Percentiles rank a stretch among this genome's conserved stretches.
Evolutionary conservation across 2,329 filamentous ascomycete genomes (phyloP).

Genomic region (Phialophora chinensis): DNA sequence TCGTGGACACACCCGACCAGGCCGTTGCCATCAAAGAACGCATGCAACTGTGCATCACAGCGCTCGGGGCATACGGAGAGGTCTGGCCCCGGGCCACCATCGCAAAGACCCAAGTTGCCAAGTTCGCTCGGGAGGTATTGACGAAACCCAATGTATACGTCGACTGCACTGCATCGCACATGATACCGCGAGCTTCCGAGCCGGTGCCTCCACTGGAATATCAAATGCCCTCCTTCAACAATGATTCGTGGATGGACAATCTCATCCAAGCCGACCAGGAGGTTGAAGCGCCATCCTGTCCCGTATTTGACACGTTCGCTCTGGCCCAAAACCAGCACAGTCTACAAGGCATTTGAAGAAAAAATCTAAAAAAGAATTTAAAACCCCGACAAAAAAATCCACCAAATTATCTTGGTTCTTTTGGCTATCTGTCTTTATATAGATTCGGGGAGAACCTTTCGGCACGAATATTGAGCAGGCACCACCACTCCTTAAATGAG

Average conservation of each 20-base stretch:
- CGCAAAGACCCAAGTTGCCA: constrained; percentile 42
- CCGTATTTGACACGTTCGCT: constrained; percentile 21
- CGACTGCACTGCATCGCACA: constrained; percentile 24
- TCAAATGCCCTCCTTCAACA: constrained; percentile 33
- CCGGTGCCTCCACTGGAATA: constrained; percentile 28
- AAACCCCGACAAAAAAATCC: background rate
- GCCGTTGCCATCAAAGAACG: constrained; percentile 41
- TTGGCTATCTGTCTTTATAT: background rate
- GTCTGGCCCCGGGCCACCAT: constrained; percentile 43
- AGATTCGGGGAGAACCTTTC: background rate
- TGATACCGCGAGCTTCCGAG: constrained; percentile 22
- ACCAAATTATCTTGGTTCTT: background rate
- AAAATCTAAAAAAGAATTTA: background rate
- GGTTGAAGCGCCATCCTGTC: constrained; percentile 16
- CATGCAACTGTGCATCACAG: constrained; percentile 43
- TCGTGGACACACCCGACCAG: constrained; percentile 50
- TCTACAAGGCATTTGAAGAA: constrained; percentile 1
- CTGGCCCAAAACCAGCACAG: constrained; percentile 11
- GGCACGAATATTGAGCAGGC: background rate
- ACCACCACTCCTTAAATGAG: background rate
- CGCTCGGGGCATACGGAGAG: constrained; percentile 42
- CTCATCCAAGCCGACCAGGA: constrained; percentile 27
- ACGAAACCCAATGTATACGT: constrained; percentile 28
- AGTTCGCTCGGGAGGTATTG: constrained; percentile 37
- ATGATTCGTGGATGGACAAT: constrained; percentile 35